Conservation (phyloP, 192 early-diverging fungal genomes). For the Kickxella alabastrina region DNA sequence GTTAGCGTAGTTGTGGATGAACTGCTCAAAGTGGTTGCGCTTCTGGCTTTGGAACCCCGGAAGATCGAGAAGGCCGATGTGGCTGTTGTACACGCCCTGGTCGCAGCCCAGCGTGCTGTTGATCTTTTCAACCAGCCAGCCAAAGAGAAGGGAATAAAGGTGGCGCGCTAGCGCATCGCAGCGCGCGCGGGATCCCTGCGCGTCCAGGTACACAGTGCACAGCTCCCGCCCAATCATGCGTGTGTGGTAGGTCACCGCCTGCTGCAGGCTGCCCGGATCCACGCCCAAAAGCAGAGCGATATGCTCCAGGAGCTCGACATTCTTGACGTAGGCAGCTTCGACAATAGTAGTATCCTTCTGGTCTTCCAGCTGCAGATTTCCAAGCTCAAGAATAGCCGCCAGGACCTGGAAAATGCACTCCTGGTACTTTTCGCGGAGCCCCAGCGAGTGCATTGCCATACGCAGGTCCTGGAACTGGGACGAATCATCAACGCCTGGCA, state of each 20-base stretch:
- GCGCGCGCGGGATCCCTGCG: slow-evolving; percentile 64
- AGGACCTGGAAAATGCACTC: slow-evolving; percentile 82
- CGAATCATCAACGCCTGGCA: slow-evolving; percentile 60
- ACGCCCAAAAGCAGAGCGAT: slow-evolving; percentile 87
- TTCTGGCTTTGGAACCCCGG: slow-evolving; percentile 72
- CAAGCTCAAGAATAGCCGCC: slow-evolving; percentile 83
- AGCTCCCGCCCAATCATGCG: slow-evolving; percentile 79
- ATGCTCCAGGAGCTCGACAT: slow-evolving; percentile 73
- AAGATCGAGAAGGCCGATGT: slow-evolving; percentile 84
- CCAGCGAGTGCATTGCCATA: slow-evolving; percentile 81
- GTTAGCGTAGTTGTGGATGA: slow-evolving; percentile 83
- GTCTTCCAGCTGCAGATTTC: slow-evolving; percentile 78
- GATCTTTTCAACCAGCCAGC: slow-evolving; percentile 79
- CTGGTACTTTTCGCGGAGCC: slow-evolving; percentile 77
- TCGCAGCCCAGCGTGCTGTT: slow-evolving; percentile 73
- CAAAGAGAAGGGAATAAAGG: slow-evolving; percentile 80
- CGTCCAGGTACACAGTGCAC: slow-evolving; percentile 77
- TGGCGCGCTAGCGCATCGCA: slow-evolving; percentile 69
- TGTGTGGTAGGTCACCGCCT: slow-evolving; percentile 81
- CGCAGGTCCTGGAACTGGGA: slow-evolving; percentile 67
- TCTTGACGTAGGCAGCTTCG: slow-evolving; percentile 77
- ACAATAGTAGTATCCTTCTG: slow-evolving; percentile 62
- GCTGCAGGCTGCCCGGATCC: slow-evolving; percentile 66
- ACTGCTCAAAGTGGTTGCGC: slow-evolving; percentile 56
- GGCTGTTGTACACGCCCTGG: slow-evolving; percentile 59